These are phyloP conservation scores for Diddensiella caesifluorescens DNA, from an alignment of 805 yeast species.

Conservation along the genomic window DNA sequence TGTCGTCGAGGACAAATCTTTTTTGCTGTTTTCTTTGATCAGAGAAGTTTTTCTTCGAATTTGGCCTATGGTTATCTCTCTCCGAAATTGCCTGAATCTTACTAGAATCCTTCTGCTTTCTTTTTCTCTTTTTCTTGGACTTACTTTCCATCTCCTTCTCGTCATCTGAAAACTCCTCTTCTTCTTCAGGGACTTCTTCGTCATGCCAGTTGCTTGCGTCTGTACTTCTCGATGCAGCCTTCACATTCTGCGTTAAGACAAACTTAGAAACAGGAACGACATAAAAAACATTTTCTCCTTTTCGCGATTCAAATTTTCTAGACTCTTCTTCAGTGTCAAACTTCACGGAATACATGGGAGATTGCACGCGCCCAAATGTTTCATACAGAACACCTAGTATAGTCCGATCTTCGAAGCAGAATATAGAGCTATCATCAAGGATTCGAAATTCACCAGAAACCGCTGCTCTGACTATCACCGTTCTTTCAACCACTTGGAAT, in stretches of 20 bases:
- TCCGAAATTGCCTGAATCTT: neutral
- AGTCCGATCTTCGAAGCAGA: slow-evolving; percentile 68
- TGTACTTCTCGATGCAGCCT: slow-evolving; percentile 62
- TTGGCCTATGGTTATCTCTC: neutral
- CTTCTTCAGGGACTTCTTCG: slow-evolving; percentile 89
- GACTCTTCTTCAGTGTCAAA: slow-evolving; percentile 50
- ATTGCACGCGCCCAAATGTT: slow-evolving; percentile 80
- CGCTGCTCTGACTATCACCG: slow-evolving; percentile 64
- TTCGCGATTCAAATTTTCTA: slow-evolving; percentile 40
- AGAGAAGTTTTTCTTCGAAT: neutral
- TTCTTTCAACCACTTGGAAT: slow-evolving; percentile 62
- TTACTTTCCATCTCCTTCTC: slow-evolving; percentile 76
- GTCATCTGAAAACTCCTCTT: slow-evolving; percentile 93
- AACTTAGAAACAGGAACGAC: slow-evolving; percentile 80
- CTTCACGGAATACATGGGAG: slow-evolving; percentile 75
- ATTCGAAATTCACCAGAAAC: slow-evolving; percentile 81
- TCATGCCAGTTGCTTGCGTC: slow-evolving; percentile 95
- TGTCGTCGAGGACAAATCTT: neutral
- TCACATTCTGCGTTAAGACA: slow-evolving; percentile 67
- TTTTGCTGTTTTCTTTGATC: slow-evolving; percentile 2
- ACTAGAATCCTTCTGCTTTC: slow-evolving; percentile 37
- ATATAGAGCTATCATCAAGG: slow-evolving; percentile 64
- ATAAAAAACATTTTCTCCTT: slow-evolving; percentile 60
- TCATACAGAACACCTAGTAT: slow-evolving; percentile 77
- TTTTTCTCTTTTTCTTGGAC: slow-evolving; percentile 55